Evolutionary conservation across 2,329 filamentous ascomycete genomes (phyloP).

Genomic region (Pseudofabraea citricarpa): DNA sequence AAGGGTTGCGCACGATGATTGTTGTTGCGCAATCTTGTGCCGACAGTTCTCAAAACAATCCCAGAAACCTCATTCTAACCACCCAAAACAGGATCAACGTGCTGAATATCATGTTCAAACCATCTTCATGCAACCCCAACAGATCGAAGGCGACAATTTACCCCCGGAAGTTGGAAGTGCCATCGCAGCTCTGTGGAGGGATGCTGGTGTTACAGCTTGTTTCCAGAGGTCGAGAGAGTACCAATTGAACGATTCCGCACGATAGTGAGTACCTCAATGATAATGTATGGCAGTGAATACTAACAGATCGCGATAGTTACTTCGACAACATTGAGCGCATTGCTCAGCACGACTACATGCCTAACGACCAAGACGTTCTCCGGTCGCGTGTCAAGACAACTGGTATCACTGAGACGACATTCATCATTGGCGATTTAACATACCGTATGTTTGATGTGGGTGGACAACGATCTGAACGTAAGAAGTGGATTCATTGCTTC

Average conservation of each 20-base stretch:
- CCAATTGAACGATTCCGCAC: constrained; percentile 90
- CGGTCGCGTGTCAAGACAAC: constrained; percentile 89
- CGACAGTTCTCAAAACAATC: too few species aligned
- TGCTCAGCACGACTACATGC: constrained; percentile 74
- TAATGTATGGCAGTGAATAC: not conserved
- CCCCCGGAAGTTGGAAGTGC: constrained; percentile 74
- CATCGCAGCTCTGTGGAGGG: constrained; percentile 79
- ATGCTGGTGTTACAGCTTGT: constrained; percentile 80
- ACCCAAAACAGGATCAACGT: constrained; percentile 36
- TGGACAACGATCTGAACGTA: constrained; percentile 69
- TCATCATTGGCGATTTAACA: constrained; percentile 86
- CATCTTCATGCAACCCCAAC: constrained; percentile 33
- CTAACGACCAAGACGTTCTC: constrained; percentile 90
- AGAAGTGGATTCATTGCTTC: constrained; percentile 78
- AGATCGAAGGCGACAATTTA: constrained; percentile 80
- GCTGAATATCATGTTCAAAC: constrained; percentile 30
- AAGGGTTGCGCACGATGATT: too few species aligned
- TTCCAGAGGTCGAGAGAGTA: constrained; percentile 84
- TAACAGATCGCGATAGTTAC: constrained; percentile 49
- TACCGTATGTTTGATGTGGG: constrained; percentile 89
- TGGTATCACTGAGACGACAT: constrained; percentile 92
- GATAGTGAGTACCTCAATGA: constrained; percentile 64
- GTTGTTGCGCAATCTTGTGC: too few species aligned
- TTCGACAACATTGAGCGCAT: constrained; percentile 74
- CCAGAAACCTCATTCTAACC: too few species aligned